Conservation (phyloP, 2,329 filamentous ascomycete genomes). For the Apiospora marii region DNA sequence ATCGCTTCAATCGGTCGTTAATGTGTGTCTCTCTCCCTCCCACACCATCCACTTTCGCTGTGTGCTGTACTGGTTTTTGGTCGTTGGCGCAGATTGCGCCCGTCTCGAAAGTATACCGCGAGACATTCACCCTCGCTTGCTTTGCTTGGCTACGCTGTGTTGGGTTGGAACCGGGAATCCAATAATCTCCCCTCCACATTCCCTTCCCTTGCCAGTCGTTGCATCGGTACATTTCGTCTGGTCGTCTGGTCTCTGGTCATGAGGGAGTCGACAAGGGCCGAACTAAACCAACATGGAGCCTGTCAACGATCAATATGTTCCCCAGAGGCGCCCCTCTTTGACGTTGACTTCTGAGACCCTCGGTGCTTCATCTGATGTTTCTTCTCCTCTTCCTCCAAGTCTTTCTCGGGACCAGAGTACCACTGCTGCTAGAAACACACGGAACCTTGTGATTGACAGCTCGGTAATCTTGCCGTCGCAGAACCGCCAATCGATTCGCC, state of each 20-base stretch:
- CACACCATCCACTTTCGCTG: slow-evolving; percentile 18
- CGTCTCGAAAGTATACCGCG: slow-evolving; percentile 11
- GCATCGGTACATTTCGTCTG: no score
- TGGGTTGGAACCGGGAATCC: slow-evolving; percentile 15
- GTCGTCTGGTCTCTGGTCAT: neutral
- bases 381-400: slow-evolving; percentile 31
- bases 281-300: slow-evolving; percentile 26
- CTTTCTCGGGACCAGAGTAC: slow-evolving; percentile 37
- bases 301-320: slow-evolving; percentile 12
- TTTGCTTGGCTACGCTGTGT: slow-evolving; percentile 21
- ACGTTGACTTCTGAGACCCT: slow-evolving; percentile 46
- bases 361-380: slow-evolving; percentile 48
- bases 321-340: slow-evolving; percentile 22
- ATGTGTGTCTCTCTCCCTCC: slow-evolving; percentile 10
- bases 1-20: slow-evolving; percentile 7
- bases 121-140: slow-evolving; percentile 17
- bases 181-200: slow-evolving; percentile 29
- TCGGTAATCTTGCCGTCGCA: slow-evolving; percentile 33
- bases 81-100: slow-evolving; percentile 6
- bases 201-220: slow-evolving; percentile 23
- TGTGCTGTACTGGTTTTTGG: slow-evolving; percentile 16
- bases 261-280: slow-evolving; percentile 23
- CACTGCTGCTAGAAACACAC: slow-evolving; percentile 44
- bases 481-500: slow-evolving; percentile 54
- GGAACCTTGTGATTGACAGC: slow-evolving; percentile 40